Evolutionary conservation across 73 alveolate genomes (phyloP).

Genomic region (Paramecium sonneborni): DNA sequence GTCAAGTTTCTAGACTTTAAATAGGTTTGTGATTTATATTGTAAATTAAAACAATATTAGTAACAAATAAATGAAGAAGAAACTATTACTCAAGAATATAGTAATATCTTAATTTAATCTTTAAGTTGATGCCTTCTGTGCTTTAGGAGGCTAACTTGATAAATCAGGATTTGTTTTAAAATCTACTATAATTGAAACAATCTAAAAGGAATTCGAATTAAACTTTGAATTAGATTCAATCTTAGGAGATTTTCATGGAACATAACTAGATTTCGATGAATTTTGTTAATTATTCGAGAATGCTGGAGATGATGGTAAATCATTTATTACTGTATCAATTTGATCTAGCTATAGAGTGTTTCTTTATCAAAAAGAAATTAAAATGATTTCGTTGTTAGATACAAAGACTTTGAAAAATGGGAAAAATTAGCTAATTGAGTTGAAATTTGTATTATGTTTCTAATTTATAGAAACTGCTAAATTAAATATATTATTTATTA

Average conservation of each 20-base stretch:
- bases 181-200: conserved; percentile 55
- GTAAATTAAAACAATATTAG: not conserved
- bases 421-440: not conserved
- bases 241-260: conserved; percentile 69
- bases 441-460: too few relatives aligned
- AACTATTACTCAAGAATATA: not conserved
- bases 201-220: conserved; percentile 69
- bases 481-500: too few relatives aligned
- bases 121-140: conserved; percentile 75
- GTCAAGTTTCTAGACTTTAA: not conserved
- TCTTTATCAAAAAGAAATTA: not conserved
- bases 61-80: not conserved
- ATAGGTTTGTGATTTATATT: not conserved
- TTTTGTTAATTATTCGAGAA: not conserved
- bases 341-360: not conserved
- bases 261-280: not conserved
- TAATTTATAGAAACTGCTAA: too few relatives aligned
- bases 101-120: not conserved
- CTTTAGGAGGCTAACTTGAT: conserved; percentile 71
- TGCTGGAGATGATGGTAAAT: conserved; percentile 38
- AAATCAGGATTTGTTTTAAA: conserved; percentile 68
- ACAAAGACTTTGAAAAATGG: not conserved
- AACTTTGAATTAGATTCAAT: conserved; percentile 72
- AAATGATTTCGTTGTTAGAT: not conserved
- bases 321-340: conserved; percentile 10